Base-by-base conservation (phyloP, 306 rosid species). In the Canavalia gladiata region DNA sequence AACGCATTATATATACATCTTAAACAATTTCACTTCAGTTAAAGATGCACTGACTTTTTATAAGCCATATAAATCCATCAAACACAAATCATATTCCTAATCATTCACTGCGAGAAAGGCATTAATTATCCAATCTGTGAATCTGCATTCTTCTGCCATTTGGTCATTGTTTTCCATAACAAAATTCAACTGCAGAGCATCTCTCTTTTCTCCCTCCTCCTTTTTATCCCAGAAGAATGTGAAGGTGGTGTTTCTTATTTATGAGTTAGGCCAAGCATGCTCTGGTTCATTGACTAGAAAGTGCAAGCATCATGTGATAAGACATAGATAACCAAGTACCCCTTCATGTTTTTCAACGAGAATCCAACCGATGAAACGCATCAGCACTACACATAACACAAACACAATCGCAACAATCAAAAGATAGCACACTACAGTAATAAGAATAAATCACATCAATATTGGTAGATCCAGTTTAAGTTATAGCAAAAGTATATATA, bases 291-390 rank as follows among this genome's bases (percentile, higher is more conserved):
- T 39, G 47, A 68, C 60, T 3, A 62, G n/a, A 33, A 9, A 42
- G 37, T 43, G 54, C 45, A 1, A 42, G 29, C 57, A 34, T 60
- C 59, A 35, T 72, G 43, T 66, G 80, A 81, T 63, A 51, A 50
- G 41, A 46, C 29, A 7, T 6, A 1, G 55, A 5, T 35, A 13
- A 12, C 5, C 11, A 29, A 47, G 31, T 41, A 33, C 52, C 37
- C 34, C 74, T 66, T 81, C 81, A 76, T 5, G 9, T 71, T 68
- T 86, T 51, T 50, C 50, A 34, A 25, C 7, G 74, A 59, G 84
- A 68, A 58, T 74, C 82, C 58, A 74, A 78, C 46, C 75, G 45
- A 31, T 78, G 46, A 39, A 82, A 47, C 4, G 50, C 65, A 51
- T 70, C 67, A 74, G 68, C 71, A 68, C 82, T 74, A 41, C 76